phyloP scores from a whole-genome alignment of 2,329 filamentous ascomycete species.

The Cryphonectria radicalis region DNA sequence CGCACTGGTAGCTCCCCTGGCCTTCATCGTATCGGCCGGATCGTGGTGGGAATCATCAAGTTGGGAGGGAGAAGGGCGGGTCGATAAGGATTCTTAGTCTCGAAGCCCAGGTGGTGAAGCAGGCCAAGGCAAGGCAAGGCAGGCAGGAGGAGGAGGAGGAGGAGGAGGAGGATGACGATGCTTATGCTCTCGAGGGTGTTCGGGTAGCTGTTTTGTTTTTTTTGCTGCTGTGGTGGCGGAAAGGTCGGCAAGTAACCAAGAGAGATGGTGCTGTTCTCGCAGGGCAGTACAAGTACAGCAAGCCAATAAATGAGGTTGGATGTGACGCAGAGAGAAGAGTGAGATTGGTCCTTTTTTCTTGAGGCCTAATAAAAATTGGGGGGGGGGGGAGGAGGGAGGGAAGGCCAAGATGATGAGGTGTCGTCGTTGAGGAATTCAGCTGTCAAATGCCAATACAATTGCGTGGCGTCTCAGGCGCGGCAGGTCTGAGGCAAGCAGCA shows the following conservation, averaged over 20 bases:
- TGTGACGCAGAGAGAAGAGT: not conserved
- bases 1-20: slow-evolving; percentile 50
- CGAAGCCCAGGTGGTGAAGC: not conserved
- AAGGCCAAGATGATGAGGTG: not conserved
- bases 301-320: not conserved
- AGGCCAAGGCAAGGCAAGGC: not conserved
- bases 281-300: not conserved
- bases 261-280: not conserved
- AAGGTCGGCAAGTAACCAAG: not conserved
- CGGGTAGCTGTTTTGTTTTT: not conserved
- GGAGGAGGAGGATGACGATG: not conserved
- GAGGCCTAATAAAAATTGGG: not conserved
- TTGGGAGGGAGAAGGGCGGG: slow-evolving; percentile 1
- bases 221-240: not conserved
- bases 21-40: slow-evolving; percentile 57
- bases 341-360: not conserved
- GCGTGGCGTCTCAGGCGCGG: slow-evolving; percentile 21
- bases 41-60: slow-evolving; percentile 49
- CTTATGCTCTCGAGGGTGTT: not conserved
- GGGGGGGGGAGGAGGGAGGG: not conserved
- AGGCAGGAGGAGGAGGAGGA: not conserved
- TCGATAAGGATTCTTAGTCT: not conserved
- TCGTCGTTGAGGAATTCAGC: not conserved
- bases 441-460: slow-evolving; percentile 1
- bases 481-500: slow-evolving; percentile 13